Conservation (phyloP, 2,329 filamentous ascomycete genomes). For the Aspergillus ruber region DNA sequence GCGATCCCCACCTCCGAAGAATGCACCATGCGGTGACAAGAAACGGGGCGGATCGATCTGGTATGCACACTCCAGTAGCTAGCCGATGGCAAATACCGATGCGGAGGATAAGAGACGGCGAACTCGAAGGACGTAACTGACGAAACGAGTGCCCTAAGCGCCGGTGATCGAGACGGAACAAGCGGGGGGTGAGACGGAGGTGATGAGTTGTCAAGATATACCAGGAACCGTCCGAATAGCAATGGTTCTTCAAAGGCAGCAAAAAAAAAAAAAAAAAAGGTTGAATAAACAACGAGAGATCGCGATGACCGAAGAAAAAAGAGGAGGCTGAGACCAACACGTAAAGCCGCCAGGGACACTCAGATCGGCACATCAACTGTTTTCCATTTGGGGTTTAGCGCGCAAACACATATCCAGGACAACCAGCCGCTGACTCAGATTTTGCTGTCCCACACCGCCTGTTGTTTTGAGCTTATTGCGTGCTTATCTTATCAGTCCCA, state of each 20-base stretch:
- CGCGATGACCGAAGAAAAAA: not conserved
- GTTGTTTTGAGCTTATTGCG: constrained; percentile 4
- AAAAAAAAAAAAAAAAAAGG: too few relatives aligned
- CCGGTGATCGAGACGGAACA: not conserved
- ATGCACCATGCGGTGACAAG: constrained; percentile 37
- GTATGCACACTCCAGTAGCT: not conserved
- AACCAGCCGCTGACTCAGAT: constrained; percentile 27
- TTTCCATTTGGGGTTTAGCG: constrained; percentile 36
- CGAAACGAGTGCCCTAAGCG: not conserved
- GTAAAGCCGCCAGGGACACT: constrained; percentile 2
- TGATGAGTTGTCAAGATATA: not conserved
- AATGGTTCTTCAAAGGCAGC: not conserved
- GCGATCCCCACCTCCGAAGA: constrained; percentile 38
- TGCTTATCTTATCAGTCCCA: constrained; percentile 19
- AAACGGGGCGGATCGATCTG: constrained; percentile 4
- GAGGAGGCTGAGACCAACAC: constrained; percentile 7
- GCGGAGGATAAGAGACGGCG: not conserved
- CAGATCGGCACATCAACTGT: constrained; percentile 27
- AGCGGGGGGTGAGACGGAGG: not conserved
- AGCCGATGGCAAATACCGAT: not conserved
- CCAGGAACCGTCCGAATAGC: not conserved
- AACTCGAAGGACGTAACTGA: not conserved
- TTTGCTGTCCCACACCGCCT: constrained; percentile 14
- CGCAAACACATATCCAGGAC: constrained; percentile 34
- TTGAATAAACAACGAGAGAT: not conserved